phyloP scores from a whole-genome alignment of 2,329 filamentous ascomycete genomes.

The Neocatenulostroma microsporum region DNA sequence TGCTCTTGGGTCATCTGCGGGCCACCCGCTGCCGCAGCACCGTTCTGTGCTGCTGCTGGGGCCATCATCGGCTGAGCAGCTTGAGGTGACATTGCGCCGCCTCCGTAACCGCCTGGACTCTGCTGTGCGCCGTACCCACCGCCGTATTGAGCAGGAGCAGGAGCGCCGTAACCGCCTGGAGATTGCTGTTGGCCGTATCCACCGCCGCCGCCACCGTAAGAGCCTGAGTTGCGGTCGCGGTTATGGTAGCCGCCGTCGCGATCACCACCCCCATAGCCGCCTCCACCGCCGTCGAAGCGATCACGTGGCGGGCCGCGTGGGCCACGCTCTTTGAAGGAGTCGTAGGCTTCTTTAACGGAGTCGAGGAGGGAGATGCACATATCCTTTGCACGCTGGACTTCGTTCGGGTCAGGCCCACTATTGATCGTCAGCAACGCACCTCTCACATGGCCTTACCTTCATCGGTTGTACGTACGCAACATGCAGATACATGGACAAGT shows the following conservation, averaged over 20 bases:
- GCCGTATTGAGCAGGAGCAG: too few species aligned
- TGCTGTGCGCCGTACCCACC: constrained; percentile 2
- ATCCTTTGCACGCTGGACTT: constrained; percentile 79
- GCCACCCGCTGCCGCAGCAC: constrained; percentile 21
- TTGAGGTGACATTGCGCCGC: constrained; percentile 26
- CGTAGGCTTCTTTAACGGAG: constrained; percentile 83
- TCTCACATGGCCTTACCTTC: not conserved
- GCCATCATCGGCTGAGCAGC: constrained; percentile 3
- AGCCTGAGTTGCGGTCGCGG: constrained; percentile 29
- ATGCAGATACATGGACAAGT: constrained; percentile 94
- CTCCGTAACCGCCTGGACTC: constrained; percentile 11
- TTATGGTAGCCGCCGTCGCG: constrained; percentile 30
- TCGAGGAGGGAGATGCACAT: constrained; percentile 80
- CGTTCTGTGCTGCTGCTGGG: not conserved
- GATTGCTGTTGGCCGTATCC: constrained; percentile 35
- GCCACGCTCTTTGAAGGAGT: constrained; percentile 70
- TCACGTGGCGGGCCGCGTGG: constrained; percentile 42
- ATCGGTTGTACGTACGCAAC: constrained; percentile 61
- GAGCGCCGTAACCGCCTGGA: constrained; percentile 17
- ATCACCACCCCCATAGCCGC: constrained; percentile 33
- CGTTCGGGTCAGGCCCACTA: constrained; percentile 76
- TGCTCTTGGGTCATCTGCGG: constrained; percentile 20
- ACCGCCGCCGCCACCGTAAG: constrained; percentile 28
- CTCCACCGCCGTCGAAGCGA: constrained; percentile 26
- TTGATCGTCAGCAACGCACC: constrained; percentile 7